These are phyloP conservation scores for Pestalotiopsis fici DNA, from an alignment of 2,329 filamentous ascomycete species.

Conservation along the genomic window DNA sequence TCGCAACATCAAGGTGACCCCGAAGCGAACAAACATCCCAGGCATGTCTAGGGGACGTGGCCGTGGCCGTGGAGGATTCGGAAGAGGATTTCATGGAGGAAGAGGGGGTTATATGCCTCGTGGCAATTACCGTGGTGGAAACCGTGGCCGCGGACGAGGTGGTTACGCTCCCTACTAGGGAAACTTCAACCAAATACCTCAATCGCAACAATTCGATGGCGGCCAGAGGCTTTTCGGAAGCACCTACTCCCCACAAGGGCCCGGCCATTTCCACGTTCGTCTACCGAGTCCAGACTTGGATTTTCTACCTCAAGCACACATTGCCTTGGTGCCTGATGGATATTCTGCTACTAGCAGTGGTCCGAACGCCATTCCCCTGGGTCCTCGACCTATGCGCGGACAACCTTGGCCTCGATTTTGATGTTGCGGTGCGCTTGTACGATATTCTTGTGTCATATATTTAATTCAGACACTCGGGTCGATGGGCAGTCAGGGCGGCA, in stretches of 20 bases:
- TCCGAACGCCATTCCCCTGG: background rate
- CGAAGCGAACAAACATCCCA: conserved; percentile 95
- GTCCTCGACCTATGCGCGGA: background rate
- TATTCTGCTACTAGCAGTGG: background rate
- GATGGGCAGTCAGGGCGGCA: background rate
- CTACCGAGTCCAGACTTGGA: background rate
- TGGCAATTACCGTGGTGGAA: conserved; percentile 62
- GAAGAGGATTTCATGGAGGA: conserved; percentile 53
- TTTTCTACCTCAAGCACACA: background rate
- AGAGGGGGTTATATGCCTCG: conserved; percentile 49
- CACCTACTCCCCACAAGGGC: background rate
- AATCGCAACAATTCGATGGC: background rate
- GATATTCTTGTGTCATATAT: background rate
- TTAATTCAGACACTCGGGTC: background rate
- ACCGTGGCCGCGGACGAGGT: conserved; percentile 58
- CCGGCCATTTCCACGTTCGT: background rate
- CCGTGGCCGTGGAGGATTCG: conserved; percentile 49
- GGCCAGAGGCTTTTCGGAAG: background rate
- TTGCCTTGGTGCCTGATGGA: background rate
- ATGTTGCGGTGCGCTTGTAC: conserved; percentile 3
- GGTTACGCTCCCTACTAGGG: conserved; percentile 66
- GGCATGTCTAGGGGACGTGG: conserved; percentile 83
- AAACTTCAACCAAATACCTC: conserved; percentile 11
- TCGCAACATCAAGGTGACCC: conserved; percentile 89
- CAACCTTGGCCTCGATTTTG: background rate